Evolutionary conservation across 345 rosid genomes (phyloP).

Genomic region (Turnera subulata): DNA sequence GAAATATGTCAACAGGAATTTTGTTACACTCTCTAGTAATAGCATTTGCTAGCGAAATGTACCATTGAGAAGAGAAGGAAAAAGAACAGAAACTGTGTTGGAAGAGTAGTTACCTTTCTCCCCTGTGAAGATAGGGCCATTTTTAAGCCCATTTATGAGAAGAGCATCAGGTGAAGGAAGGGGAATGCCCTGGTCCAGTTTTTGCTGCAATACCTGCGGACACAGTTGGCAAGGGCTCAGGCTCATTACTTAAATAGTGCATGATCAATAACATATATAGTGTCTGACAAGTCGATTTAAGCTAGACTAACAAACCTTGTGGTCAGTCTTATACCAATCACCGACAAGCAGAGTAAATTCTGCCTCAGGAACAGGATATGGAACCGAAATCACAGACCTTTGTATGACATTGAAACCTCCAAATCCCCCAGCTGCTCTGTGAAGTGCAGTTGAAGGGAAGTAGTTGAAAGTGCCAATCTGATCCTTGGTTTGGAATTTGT

Average conservation of each 20-base stretch:
- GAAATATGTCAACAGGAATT: background rate
- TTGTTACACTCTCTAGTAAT: background rate
- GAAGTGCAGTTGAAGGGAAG: slow-evolving; percentile 64
- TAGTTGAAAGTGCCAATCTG: slow-evolving; percentile 70
- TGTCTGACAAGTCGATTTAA: too few species aligned
- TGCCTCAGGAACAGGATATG: slow-evolving; percentile 38
- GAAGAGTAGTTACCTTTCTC: slow-evolving; percentile 40
- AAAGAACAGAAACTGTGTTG: background rate
- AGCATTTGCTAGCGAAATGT: background rate
- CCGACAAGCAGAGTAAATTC: slow-evolving; percentile 35
- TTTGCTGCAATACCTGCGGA: slow-evolving; percentile 48
- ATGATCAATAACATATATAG: background rate
- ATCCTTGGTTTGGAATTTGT: slow-evolving; percentile 74
- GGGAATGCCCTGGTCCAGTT: slow-evolving; percentile 43
- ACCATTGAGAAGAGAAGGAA: background rate
- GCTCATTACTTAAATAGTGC: too few species aligned
- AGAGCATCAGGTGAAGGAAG: slow-evolving; percentile 59
- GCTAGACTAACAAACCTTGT: slow-evolving; percentile 48
- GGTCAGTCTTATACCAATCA: slow-evolving; percentile 45
- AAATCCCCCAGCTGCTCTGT: slow-evolving; percentile 68
- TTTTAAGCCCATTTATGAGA: slow-evolving; percentile 61
- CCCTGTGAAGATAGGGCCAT: slow-evolving; percentile 41
- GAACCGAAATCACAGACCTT: slow-evolving; percentile 36
- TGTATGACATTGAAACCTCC: slow-evolving; percentile 35
- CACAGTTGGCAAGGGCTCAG: too few species aligned